These are phyloP conservation scores for Cercospora canescens DNA, from an alignment of 2,329 filamentous ascomycete genomes.

Conservation along the genomic window DNA sequence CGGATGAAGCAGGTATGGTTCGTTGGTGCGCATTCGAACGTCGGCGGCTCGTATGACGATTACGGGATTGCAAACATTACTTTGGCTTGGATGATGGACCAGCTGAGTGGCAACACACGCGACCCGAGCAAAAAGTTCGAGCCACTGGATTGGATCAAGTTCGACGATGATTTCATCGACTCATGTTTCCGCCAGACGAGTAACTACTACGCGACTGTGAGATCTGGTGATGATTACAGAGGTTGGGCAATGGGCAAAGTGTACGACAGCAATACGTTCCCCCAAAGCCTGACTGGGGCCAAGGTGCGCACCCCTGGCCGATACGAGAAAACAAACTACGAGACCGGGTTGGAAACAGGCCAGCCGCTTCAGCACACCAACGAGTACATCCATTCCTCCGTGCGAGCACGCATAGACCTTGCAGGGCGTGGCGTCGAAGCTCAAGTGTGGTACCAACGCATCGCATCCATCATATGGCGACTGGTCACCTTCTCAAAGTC, in stretches of 20 bases:
- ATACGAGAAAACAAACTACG: conserved; percentile 33
- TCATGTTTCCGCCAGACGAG: conserved; percentile 31
- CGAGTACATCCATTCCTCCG: conserved; percentile 39
- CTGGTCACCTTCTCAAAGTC: conserved; percentile 20
- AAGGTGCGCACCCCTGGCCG: conserved; percentile 33
- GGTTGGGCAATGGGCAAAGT: conserved; percentile 37
- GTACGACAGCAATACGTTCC: conserved; percentile 38
- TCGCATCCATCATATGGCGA: conserved; percentile 22
- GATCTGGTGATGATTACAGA: conserved; percentile 21
- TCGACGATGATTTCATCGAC: conserved; percentile 36
- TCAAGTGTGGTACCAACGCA: conserved; percentile 23
- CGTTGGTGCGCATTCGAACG: conserved; percentile 54
- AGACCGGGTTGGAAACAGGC: conserved; percentile 27
- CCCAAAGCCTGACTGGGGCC: conserved; percentile 33
- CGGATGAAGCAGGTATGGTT: conserved; percentile 58
- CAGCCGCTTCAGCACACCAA: conserved; percentile 33
- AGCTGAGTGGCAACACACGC: conserved; percentile 34
- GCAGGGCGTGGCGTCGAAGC: conserved; percentile 33
- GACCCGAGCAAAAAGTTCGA: conserved; percentile 26
- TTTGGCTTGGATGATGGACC: conserved; percentile 47
- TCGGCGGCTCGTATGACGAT: conserved; percentile 49
- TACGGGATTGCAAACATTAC: conserved; percentile 40
- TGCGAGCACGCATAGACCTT: conserved; percentile 37
- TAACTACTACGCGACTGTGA: conserved; percentile 23
- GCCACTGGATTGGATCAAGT: conserved; percentile 37